These are phyloP conservation scores for Lactarius deliciosus DNA, from an alignment of 768 basidiomycete species.

Conservation along the genomic window DNA sequence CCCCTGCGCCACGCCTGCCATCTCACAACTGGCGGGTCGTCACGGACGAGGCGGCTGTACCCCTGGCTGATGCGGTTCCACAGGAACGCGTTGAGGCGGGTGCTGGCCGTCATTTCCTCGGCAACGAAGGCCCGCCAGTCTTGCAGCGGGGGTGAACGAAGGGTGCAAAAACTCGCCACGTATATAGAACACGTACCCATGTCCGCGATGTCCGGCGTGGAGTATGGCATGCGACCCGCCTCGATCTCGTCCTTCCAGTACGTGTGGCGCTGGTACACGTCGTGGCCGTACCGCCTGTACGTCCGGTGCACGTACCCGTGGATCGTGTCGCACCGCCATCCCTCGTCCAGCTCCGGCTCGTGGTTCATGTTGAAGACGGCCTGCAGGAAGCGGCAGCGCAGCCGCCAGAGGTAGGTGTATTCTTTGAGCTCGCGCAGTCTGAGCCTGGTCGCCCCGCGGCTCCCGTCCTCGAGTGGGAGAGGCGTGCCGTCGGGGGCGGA, in stretches of 20 bases:
- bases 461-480: neutral
- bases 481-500: constrained; percentile 16
- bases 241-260: constrained; percentile 17
- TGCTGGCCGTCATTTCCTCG: constrained; percentile 3
- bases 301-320: constrained; percentile 20
- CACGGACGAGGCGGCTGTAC: constrained; percentile 9
- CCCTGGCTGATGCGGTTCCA: constrained; percentile 26
- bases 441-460: neutral
- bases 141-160: neutral
- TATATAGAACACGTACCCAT: constrained; percentile 15
- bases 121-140: constrained; percentile 15
- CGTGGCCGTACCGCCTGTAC: constrained; percentile 21
- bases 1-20: constrained; percentile 25
- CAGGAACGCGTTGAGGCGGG: constrained; percentile 16
- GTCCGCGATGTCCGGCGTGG: constrained; percentile 6
- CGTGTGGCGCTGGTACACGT: constrained; percentile 6
- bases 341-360: constrained; percentile 3
- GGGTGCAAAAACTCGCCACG: neutral
- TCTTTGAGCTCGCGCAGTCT: neutral
- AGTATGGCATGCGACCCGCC: constrained; percentile 10
- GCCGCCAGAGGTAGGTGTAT: constrained; percentile 19
- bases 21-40: constrained; percentile 1
- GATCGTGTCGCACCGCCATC: constrained; percentile 4
- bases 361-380: constrained; percentile 23
- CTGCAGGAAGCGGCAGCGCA: constrained; percentile 19